A percentile compares a stretch with the other conserved stretches of the same genome.
Evolutionary conservation across 352 stramenopile genomes (phyloP).

Genomic region (Phytophthora sansomeana): DNA sequence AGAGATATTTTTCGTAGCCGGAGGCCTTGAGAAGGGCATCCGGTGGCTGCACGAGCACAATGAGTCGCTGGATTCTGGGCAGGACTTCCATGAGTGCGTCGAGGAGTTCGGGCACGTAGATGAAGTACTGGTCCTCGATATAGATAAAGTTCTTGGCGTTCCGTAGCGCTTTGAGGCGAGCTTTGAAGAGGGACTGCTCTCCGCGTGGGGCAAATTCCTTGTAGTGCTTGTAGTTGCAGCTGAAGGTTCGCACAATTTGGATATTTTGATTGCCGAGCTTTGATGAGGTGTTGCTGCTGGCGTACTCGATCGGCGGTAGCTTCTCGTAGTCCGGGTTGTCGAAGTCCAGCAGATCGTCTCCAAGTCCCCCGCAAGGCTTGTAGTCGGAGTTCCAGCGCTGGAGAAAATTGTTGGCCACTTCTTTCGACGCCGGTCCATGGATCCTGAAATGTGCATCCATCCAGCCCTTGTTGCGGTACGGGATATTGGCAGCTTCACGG

Average conservation of each 20-base stretch:
- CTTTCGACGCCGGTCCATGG: constrained; percentile 39
- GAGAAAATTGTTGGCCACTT: constrained; percentile 61
- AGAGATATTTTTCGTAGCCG: constrained; percentile 60
- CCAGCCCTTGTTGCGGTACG: constrained; percentile 50
- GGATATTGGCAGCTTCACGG: constrained; percentile 32
- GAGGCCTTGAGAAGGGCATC: constrained; percentile 34
- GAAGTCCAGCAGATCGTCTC: constrained; percentile 44
- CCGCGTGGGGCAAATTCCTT: constrained; percentile 58
- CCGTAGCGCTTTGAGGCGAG: constrained; percentile 52
- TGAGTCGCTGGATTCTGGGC: constrained; percentile 50
- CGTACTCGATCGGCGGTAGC: constrained; percentile 5
- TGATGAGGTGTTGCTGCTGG: neutral
- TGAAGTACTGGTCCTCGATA: constrained; percentile 46
- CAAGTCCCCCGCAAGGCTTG: constrained; percentile 15
- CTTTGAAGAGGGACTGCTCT: constrained; percentile 55
- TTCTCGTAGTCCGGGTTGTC: constrained; percentile 41
- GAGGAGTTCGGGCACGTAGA: constrained; percentile 52
- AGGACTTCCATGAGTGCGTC: constrained; percentile 53
- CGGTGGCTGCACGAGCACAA: constrained; percentile 50
- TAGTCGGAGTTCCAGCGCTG: constrained; percentile 52
- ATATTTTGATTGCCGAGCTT: constrained; percentile 39
- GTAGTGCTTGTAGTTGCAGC: constrained; percentile 57
- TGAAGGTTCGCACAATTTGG: constrained; percentile 68
- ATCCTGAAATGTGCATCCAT: constrained; percentile 52
- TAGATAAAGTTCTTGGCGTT: constrained; percentile 53